Evolutionary conservation across 2,329 filamentous ascomycete genomes (phyloP), one percentile per base, ranked within the genome.

Genomic region (Neonectria faginata): DNA sequence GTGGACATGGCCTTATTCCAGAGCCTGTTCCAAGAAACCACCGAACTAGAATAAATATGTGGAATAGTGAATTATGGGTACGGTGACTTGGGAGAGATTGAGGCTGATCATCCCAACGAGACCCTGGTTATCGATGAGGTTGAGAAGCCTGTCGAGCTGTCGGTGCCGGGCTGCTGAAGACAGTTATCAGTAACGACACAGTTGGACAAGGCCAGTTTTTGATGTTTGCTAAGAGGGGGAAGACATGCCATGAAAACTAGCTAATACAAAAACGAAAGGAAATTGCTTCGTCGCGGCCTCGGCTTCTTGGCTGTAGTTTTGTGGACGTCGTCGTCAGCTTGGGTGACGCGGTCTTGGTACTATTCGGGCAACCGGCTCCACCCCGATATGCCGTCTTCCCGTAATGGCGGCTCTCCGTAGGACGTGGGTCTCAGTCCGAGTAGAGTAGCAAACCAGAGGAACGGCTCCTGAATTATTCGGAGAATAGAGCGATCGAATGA

Each of bases 331-430:
- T 52, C 31, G 60, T 63, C 48, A 63, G 60, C 54, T 31, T 54
- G 16, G 60, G 58, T 63, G 60, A 58, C 60, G 60, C 60, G 60
- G 60, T 63, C 60, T 22, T 47, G 29, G 22, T 6, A 52, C 39
- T 39, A 16, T 59, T 59, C 39, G 29, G 22, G 57, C 45, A 33
- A 60, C 2, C 29, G 48, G 39, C 60, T 22, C 60, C 60, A 62
- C 60, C 41, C 14, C 48, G 22, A 47, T 47, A 48, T 63, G 60
- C 60, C 60, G 60, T 47, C 45, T 58, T 62, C 50, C 60, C 60
- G 60, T 41, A 20, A n/a, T 25, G 5, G 14, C 27, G 20, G 22
- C 18, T 45, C 22, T 22, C 16, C 50, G 53, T 54, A 54, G 60
- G n/a, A 11, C 44, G 54, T 42, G 48, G 60, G 29, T 61, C 33